These are phyloP conservation scores for Sarocladium strictum DNA, from an alignment of 2,329 filamentous ascomycete genomes.

Conservation along the genomic window DNA sequence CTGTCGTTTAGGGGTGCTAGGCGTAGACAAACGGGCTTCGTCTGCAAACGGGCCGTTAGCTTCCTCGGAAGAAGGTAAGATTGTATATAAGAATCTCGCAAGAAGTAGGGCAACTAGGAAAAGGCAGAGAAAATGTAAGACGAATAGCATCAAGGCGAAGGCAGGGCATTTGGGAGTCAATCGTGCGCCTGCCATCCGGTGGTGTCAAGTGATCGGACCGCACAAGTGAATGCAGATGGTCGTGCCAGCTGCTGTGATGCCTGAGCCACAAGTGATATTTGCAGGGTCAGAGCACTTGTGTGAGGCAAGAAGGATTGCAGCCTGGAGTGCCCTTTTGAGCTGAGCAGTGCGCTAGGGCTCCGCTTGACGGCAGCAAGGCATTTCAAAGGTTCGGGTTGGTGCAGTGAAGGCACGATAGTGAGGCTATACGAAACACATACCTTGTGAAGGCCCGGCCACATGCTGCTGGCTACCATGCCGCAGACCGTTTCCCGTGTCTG, in stretches of 20 bases:
- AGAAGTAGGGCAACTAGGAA: neutral
- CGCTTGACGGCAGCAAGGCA: neutral
- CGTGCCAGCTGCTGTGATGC: constrained; percentile 4
- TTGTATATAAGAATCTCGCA: neutral
- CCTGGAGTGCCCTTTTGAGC: neutral
- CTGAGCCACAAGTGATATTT: neutral
- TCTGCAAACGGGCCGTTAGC: neutral
- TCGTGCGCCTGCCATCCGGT: neutral
- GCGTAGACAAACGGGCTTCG: neutral
- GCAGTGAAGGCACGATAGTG: neutral
- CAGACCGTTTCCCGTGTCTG: neutral
- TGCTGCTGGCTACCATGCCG: neutral
- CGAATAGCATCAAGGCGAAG: neutral
- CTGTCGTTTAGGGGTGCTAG: neutral
- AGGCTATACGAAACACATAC: neutral
- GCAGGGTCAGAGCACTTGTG: neutral
- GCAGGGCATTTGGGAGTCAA: neutral
- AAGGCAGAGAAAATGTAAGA: neutral
- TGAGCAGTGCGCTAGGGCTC: no score
- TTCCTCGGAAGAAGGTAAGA: neutral
- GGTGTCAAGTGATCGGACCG: neutral
- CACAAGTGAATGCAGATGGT: neutral
- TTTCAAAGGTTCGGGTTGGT: neutral
- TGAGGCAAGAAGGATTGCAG: neutral
- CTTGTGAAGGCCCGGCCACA: neutral